These are phyloP conservation scores for Fusarium sulawesiense DNA, from an alignment of 2,329 filamentous ascomycete genomes.

Conservation along the genomic window DNA sequence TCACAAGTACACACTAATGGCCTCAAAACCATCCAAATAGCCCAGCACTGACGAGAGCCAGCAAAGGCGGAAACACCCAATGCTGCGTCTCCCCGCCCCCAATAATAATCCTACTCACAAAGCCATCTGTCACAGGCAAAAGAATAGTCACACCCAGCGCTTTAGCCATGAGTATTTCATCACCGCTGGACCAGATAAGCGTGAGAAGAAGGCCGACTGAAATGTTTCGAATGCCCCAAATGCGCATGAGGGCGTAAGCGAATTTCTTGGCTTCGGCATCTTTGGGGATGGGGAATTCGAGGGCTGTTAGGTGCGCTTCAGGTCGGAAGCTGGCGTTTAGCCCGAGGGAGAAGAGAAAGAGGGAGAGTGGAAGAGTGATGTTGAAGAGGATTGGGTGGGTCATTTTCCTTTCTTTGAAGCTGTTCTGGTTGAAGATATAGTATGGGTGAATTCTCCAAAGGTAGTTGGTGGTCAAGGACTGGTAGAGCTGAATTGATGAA, in stretches of 20 bases:
- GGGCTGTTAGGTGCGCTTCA: neutral
- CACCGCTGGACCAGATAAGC: accelerated
- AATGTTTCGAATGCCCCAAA: slow-evolving; percentile 26
- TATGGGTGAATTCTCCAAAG: neutral
- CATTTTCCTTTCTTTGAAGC: neutral
- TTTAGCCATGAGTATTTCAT: slow-evolving; percentile 3
- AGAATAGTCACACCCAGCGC: neutral
- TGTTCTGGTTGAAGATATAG: neutral
- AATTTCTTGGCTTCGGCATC: slow-evolving; percentile 15
- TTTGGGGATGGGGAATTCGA: slow-evolving; percentile 14
- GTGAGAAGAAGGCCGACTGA: slow-evolving; percentile 7
- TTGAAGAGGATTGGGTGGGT: slow-evolving; percentile 18
- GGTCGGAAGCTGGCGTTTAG: slow-evolving; percentile 21
- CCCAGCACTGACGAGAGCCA: neutral
- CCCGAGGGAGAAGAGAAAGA: slow-evolving; percentile 13
- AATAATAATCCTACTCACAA: slow-evolving; percentile 4
- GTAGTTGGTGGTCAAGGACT: neutral
- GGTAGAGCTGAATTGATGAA: neutral
- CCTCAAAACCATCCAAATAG: slow-evolving; percentile 14
- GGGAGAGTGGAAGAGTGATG: slow-evolving; percentile 1
- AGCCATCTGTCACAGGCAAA: slow-evolving; percentile 15
- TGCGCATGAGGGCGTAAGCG: slow-evolving; percentile 9
- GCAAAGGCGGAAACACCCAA: slow-evolving; percentile 19
- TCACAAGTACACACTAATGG: no score
- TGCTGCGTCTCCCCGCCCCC: slow-evolving; percentile 17